Conservation (phyloP, 2,329 filamentous ascomycete species). For the Aspergillus sp. region DNA sequence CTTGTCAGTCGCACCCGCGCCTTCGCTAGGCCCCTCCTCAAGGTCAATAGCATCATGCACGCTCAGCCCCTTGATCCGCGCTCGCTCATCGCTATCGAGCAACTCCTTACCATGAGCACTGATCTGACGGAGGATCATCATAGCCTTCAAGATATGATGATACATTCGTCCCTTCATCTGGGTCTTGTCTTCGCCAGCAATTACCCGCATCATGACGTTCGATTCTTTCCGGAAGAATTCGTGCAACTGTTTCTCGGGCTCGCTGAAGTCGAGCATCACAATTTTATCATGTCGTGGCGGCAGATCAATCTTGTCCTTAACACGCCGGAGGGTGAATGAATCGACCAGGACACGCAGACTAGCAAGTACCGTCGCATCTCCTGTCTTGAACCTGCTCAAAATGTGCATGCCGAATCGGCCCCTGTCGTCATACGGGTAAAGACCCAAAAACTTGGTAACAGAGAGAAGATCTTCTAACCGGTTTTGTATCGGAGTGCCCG, state of each 20-base stretch:
- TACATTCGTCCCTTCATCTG: conserved; percentile 82
- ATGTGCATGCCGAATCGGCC: conserved; percentile 76
- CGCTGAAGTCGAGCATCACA: conserved; percentile 71
- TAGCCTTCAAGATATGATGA: conserved; percentile 88
- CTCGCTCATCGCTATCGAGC: conserved; percentile 78
- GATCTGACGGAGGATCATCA: conserved; percentile 82
- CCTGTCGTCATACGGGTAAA: conserved; percentile 81
- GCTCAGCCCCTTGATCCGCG: conserved; percentile 76
- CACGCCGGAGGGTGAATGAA: conserved; percentile 85
- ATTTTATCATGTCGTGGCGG: conserved; percentile 72
- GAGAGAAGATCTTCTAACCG: conserved; percentile 86
- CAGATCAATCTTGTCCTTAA: conserved; percentile 88
- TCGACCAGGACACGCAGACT: conserved; percentile 88
- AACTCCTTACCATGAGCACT: conserved; percentile 95
- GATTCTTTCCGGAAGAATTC: conserved; percentile 82
- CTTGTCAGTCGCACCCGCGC: conserved; percentile 60
- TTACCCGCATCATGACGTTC: conserved; percentile 73
- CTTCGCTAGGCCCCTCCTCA: conserved; percentile 69
- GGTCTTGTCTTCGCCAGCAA: conserved; percentile 65
- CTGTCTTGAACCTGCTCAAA: conserved; percentile 80
- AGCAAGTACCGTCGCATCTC: conserved; percentile 74
- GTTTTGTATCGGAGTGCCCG: conserved; percentile 94
- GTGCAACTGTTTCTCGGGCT: conserved; percentile 74
- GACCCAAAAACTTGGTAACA: conserved; percentile 77
- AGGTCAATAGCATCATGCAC: conserved; percentile 84